Percentiles rank a stretch among this genome's conserved stretches.
Evolutionary conservation across 192 early-diverging fungal species (phyloP).

Genomic region (Coemansia sp.): DNA sequence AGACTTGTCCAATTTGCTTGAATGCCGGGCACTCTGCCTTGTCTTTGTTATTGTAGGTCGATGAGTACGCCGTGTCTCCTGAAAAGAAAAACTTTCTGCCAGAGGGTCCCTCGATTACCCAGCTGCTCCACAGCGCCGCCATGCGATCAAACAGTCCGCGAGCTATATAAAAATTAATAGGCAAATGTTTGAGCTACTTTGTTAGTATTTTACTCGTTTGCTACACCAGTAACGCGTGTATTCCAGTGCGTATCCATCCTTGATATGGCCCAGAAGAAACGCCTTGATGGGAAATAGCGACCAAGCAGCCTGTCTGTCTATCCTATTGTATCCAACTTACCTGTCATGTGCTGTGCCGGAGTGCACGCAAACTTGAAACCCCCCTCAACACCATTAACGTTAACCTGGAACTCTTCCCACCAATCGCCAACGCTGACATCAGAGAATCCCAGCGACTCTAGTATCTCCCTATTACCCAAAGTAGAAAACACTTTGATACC

Average conservation of each 20-base stretch:
- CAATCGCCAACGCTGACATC: conserved; percentile 70
- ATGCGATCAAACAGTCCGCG: conserved; percentile 63
- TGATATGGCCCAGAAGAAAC: too few species aligned
- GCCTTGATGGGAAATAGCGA: too few species aligned
- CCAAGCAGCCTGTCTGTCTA: too few species aligned
- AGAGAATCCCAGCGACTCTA: conserved; percentile 53
- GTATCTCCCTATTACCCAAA: conserved; percentile 69
- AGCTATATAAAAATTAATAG: background rate
- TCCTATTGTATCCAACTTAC: conserved; percentile 2
- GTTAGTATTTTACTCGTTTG: background rate
- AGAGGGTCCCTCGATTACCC: conserved; percentile 53
- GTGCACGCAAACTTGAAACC: conserved; percentile 62
- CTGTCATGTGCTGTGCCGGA: conserved; percentile 59
- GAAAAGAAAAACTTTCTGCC: conserved; percentile 39
- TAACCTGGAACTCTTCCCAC: conserved; percentile 61
- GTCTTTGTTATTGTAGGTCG: conserved; percentile 51
- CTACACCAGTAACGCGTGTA: too few species aligned
- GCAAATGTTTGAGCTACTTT: background rate
- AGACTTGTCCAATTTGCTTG: conserved; percentile 70
- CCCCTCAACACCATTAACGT: conserved; percentile 6
- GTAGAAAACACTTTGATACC: conserved; percentile 66
- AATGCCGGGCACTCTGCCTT: conserved; percentile 77
- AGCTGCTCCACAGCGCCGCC: conserved; percentile 78
- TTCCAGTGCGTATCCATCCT: too few species aligned
- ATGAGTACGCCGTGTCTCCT: conserved; percentile 78